Evolutionary conservation across 139 green algal genomes (phyloP), one percentile per base, ranked within the genome.

Genomic region (Auxenochlorella protothecoides): DNA sequence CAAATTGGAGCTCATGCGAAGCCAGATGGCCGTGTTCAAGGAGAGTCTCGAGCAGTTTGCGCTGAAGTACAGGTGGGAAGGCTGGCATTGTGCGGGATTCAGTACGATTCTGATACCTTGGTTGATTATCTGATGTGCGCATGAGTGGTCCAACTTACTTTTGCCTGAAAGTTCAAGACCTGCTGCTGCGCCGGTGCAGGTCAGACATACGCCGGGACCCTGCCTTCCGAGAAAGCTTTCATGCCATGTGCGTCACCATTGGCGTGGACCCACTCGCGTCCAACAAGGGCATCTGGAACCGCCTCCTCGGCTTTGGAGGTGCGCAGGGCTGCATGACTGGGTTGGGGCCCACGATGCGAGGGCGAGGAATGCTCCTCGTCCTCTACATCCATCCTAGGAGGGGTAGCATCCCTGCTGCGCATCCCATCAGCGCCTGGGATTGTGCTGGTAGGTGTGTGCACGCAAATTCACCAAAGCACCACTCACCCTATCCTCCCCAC

Each of bases 261-360:
- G 94, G 94, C 3, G 94, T 99, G 51, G 94, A 99, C 80, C 94
- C 94, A 3, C 83, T 99, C 13, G 88, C 89, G 4, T 97, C 89
- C 9, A 97, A 96, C 79, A 97, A 97, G 85, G 89, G 91, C 68
- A 83, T 92, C 73, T 98, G 92, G 92, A 87, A 85, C 14, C 79
- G 93, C 72, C 70, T 92, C 60, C 81, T 98, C 68, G 90, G 89
- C 15, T 84, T 97, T 77, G 91, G 92, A 27, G 92, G 71, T 74
- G 69, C 6, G 57, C 13, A 7, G 3, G 57, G 9, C 13, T 56
- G 9, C 6, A 4, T n/a, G 54, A 53, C 54, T 55, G 10, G 6
- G 11, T 63, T 55, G 52, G 15, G 14, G 12, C 65, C 51, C 52
- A 15, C 6, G 3, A 59, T 13, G 5, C 4, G 5, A 3, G 3